Base-by-base conservation (phyloP, 2,329 filamentous ascomycete species). In the Colletotrichum euphorbiae region DNA sequence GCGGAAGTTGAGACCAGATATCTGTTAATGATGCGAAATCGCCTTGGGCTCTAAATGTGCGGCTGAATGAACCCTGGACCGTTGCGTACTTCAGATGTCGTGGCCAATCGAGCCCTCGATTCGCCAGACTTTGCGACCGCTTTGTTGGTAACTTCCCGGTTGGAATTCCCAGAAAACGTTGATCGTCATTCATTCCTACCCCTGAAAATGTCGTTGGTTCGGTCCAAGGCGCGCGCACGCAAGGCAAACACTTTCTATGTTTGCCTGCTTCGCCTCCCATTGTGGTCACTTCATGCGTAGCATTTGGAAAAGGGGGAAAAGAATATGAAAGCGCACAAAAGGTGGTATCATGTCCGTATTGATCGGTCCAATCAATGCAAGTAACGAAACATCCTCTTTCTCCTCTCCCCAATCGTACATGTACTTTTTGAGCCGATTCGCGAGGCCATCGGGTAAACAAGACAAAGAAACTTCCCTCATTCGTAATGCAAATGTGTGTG, bases 261-360 rank as follows among this genome's bases (percentile, higher is more conserved):
- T 40, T 11, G 36, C 45, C 7, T 38, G 48, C 42, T 50, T 50
- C 50, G 58, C 42, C 57, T 45, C 36, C 28, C 21, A 31, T 51
- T 51, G 8, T 52, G 17, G 45, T 58, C 52, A 68, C 54, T 19
- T 19, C 45, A 31, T 42, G 45, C 24, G 8, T 51, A 17, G 50
- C 28, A 17, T 52, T 33, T 48, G 31, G 36, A 24, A 45, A 36
- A 1, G 24, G 24, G 15, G n/a, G n/a, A 46, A 31, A 24, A 2
- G 19, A 11, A 50, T 21, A 12, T 43, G 36, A 38, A 19, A 33
- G 38, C 28, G 54, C 46, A 21, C 42, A 50, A 50, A 65, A 48
- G 46, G 40, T 65, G 65, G 61, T 55, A 55, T 68, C 61, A 48
- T 68, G 24, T 65, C 65, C 48, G 33, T 58, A 65, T 64, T 59